These are phyloP conservation scores for Ophiognomonia clavigignenti-juglandacearum DNA, from an alignment of 2,329 filamentous ascomycete genomes.

Conservation along the genomic window DNA sequence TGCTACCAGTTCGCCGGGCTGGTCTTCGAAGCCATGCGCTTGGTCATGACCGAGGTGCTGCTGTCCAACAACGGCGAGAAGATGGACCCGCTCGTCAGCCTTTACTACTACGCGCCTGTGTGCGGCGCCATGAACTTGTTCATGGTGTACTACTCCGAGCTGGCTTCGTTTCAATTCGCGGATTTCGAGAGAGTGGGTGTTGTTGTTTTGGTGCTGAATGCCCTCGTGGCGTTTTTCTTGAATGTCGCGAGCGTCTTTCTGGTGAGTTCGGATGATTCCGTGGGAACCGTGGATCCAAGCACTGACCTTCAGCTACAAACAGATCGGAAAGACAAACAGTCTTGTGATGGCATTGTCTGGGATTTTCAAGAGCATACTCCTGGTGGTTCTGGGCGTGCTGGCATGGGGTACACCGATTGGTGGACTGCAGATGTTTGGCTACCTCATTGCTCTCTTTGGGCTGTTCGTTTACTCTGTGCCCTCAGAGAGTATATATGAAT, in stretches of 20 bases:
- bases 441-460: conserved; percentile 60
- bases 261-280: conserved; percentile 46
- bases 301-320: conserved; percentile 18
- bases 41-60: conserved; percentile 82
- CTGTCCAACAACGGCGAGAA: conserved; percentile 71
- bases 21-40: conserved; percentile 72
- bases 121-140: conserved; percentile 77
- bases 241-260: conserved; percentile 84
- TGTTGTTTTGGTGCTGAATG: conserved; percentile 61
- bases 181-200: conserved; percentile 64
- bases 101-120: conserved; percentile 86
- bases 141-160: conserved; percentile 65
- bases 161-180: conserved; percentile 58
- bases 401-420: conserved; percentile 73
- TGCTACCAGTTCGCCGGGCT: conserved; percentile 70
- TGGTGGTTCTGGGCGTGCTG: conserved; percentile 70
- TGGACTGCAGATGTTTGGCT: conserved; percentile 69
- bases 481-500: conserved; percentile 25
- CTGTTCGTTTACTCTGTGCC: conserved; percentile 46
- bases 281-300: not conserved
- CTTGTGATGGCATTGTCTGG: conserved; percentile 81
- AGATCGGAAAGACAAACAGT: conserved; percentile 86
- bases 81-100: conserved; percentile 83
- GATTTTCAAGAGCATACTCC: conserved; percentile 82
- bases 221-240: conserved; percentile 71